phyloP scores from a whole-genome alignment of 208 protist genomes.

The Vickermania spadyakhi region DNA sequence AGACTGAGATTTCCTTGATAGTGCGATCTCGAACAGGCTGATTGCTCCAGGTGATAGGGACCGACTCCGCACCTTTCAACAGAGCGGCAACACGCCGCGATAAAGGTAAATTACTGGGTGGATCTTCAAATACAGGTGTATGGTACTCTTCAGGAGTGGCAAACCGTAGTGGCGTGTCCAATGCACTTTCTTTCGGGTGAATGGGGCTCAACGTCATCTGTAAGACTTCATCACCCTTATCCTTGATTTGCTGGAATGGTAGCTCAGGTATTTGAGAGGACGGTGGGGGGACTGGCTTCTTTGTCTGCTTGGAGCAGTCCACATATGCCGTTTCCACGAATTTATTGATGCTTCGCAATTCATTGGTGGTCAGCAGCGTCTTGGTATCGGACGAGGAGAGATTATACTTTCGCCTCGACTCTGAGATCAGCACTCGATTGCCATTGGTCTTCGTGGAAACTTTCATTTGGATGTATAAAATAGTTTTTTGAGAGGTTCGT shows the following conservation, averaged over 20 bases:
- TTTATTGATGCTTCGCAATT: slow-evolving; percentile 41
- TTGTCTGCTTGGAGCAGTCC: slow-evolving; percentile 21
- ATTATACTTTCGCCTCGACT: slow-evolving; percentile 40
- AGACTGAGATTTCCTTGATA: slow-evolving; percentile 23
- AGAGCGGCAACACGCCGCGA: slow-evolving; percentile 55
- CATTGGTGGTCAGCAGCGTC: slow-evolving; percentile 34
- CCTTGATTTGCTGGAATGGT: slow-evolving; percentile 39
- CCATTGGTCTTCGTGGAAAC: neutral
- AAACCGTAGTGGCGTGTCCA: slow-evolving; percentile 79
- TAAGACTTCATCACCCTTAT: slow-evolving; percentile 40
- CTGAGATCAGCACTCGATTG: slow-evolving; percentile 19
- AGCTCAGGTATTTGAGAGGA: slow-evolving; percentile 35
- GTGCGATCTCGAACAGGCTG: slow-evolving; percentile 2
- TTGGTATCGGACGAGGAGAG: slow-evolving; percentile 33
- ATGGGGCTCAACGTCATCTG: slow-evolving; percentile 33
- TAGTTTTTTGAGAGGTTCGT: too few relatives aligned
- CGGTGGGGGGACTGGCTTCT: slow-evolving; percentile 13
- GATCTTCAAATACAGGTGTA: slow-evolving; percentile 53
- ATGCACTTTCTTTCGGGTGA: slow-evolving; percentile 37
- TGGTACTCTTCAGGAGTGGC: slow-evolving; percentile 61
- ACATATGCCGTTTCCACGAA: slow-evolving; percentile 28
- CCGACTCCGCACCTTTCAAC: slow-evolving; percentile 56
- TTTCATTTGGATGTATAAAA: too few relatives aligned
- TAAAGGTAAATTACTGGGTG: slow-evolving; percentile 40
- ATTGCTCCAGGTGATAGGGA: slow-evolving; percentile 30